Evolutionary conservation across 257 asterid species (phyloP).

Genomic region (Salvia miltiorrhiza): DNA sequence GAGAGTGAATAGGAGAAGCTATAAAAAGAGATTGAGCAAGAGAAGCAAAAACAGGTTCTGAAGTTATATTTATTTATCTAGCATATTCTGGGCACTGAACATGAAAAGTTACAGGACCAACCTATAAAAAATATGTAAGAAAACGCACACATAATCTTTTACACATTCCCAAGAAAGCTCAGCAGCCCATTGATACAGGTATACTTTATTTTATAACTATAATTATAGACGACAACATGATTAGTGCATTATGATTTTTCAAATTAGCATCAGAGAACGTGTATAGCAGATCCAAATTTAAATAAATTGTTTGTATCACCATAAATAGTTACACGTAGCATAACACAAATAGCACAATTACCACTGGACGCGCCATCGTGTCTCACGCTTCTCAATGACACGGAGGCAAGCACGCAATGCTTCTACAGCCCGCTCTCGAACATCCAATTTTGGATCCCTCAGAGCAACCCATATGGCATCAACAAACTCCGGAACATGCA

Average conservation of each 20-base stretch:
- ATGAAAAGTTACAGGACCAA: background rate
- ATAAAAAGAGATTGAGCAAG: background rate
- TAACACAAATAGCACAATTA: slow-evolving; percentile 33
- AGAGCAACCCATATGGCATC: slow-evolving; percentile 99
- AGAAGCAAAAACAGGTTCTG: background rate
- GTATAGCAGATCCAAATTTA: background rate
- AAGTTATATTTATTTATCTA: background rate
- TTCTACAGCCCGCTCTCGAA: slow-evolving; percentile 93
- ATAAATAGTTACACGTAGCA: background rate
- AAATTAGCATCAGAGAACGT: background rate
- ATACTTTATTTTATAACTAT: slow-evolving; percentile 5
- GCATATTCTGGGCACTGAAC: background rate
- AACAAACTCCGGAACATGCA: slow-evolving; percentile 94
- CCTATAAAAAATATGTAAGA: background rate
- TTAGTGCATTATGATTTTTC: background rate
- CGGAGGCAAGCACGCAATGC: slow-evolving; percentile 98
- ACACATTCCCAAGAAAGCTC: background rate
- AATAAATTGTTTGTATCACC: background rate
- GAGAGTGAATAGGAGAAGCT: background rate
- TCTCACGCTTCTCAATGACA: slow-evolving; percentile 97
- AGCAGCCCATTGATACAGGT: background rate
- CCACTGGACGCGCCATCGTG: slow-evolving; percentile 99
- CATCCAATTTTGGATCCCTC: slow-evolving; percentile 84
- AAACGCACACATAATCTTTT: background rate
- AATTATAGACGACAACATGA: background rate